These are phyloP conservation scores for Cetraspora pellucida DNA, from an alignment of 192 early-diverging fungal species.

Conservation along the genomic window DNA sequence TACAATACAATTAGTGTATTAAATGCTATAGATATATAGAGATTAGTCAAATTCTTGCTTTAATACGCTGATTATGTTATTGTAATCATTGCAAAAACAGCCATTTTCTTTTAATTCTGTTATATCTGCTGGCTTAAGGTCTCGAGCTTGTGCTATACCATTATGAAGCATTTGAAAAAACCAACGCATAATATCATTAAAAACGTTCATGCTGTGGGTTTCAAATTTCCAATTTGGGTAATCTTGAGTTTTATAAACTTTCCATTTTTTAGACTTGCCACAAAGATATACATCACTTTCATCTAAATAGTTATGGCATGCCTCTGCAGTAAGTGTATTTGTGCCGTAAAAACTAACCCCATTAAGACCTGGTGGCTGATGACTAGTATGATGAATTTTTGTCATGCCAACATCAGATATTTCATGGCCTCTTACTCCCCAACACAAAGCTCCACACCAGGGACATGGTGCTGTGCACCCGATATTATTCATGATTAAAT, in stretches of 20 bases:
- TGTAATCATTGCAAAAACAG: not conserved
- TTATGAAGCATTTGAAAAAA: conserved; percentile 19
- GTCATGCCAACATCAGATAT: not conserved
- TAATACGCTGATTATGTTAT: too few relatives aligned
- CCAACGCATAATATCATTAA: conserved; percentile 29
- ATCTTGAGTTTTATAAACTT: not conserved
- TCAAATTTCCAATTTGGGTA: conserved; percentile 18
- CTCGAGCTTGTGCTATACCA: not conserved
- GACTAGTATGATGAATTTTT: conserved; percentile 15
- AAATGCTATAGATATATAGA: too few relatives aligned
- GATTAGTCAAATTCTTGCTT: too few relatives aligned
- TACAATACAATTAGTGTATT: too few relatives aligned
- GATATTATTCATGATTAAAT: conserved; percentile 14
- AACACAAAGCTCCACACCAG: conserved; percentile 10
- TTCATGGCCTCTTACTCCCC: not conserved
- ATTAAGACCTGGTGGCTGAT: conserved; percentile 11
- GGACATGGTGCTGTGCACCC: conserved; percentile 14
- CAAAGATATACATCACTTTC: not conserved
- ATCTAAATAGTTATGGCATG: not conserved
- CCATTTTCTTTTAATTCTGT: not conserved
- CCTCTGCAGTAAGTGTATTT: not conserved
- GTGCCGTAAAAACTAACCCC: not conserved
- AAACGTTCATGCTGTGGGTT: not conserved
- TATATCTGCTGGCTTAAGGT: not conserved
- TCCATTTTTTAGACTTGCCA: not conserved